phyloP scores from a whole-genome alignment of 2,329 filamentous ascomycete species.

The Pseudonectria buxi region DNA sequence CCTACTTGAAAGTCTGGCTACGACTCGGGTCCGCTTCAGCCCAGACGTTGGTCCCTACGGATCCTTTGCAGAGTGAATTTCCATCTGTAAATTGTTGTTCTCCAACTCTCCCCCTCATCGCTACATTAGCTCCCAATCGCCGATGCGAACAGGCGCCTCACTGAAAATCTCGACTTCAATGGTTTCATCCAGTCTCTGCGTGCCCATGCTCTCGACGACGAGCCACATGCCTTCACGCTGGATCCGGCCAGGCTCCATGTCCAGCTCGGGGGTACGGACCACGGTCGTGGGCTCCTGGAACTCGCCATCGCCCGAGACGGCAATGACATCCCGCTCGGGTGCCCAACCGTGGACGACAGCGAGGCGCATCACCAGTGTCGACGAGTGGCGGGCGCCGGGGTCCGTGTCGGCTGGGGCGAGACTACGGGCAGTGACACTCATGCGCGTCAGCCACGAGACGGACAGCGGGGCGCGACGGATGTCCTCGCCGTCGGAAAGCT shows the following conservation, averaged over 20 bases:
- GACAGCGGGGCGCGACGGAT: constrained; percentile 34
- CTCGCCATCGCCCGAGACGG: constrained; percentile 62
- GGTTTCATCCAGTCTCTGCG: constrained; percentile 31
- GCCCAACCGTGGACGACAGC: constrained; percentile 68
- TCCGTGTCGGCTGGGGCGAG: constrained; percentile 20
- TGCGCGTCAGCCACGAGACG: constrained; percentile 48
- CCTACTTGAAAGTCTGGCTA: too few species aligned
- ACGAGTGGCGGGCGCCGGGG: constrained; percentile 26
- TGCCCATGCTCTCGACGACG: constrained; percentile 73
- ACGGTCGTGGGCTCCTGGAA: constrained; percentile 63
- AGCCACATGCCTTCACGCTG: constrained; percentile 62
- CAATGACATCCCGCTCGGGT: constrained; percentile 57
- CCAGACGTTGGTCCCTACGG: too few species aligned
- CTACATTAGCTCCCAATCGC: constrained; percentile 34
- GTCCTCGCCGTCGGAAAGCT: constrained; percentile 38
- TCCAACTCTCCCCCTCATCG: background rate
- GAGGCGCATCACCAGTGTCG: constrained; percentile 55
- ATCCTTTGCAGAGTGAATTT: too few species aligned
- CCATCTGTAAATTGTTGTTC: too few species aligned
- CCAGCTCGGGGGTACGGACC: constrained; percentile 65
- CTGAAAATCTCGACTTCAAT: constrained; percentile 49
- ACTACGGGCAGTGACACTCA: constrained; percentile 32
- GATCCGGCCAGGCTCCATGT: constrained; percentile 60
- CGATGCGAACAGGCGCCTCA: constrained; percentile 38
- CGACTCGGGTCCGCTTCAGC: background rate